Evolutionary conservation across 176 grass and related monocot genomes (phyloP), one percentile per base, ranked within the genome.

Genomic region (Aegilops bicornis): DNA sequence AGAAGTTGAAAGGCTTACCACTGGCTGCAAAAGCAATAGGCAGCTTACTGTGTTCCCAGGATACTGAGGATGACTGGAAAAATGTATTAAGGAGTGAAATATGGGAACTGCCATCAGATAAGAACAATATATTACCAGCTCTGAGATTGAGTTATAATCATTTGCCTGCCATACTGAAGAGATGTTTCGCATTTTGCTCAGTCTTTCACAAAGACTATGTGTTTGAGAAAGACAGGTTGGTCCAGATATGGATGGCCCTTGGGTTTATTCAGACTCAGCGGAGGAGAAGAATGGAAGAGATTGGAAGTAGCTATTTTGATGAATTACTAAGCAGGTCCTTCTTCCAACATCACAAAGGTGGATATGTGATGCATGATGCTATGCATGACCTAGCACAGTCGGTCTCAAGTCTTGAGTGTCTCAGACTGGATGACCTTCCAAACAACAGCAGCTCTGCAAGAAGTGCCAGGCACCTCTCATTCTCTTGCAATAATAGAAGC

Each of bases 301-400:
- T 82, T 59, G 95, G 95, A 27, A 84, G 72, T 62, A 86, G 69
- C 72, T 97, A 89, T 79, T 97, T 94, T 75, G 88, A 92, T 76
- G 95, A 97, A 79, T 68, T 97, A 24, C 10, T 91, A 45, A 87
- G 82, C 48, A 97, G 92, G 83, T 97, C 90, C 64, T 94, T 97
- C 81, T 97, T 97, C 69, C 92, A 97, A 64, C 12, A 61, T 36
- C 87, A 93, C 43, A 94, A 90, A 80, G 80, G 75, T 35, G 85
- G 83, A 74, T 94, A 88, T 88, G 90, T 94, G 64, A 97, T 97
- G 95, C 92, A 94, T 78, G 90, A 97, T 78, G 89, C 89, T 67
- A 94, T 94, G 66, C 92, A 97, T 83, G 92, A 94, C 36, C 84
- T 97, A 66, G 90, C 90, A 59, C 88, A 92, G 58, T 97, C 79